Evolutionary conservation across 176 grass and related monocot genomes (phyloP).

Genomic region (Zoysia japonica): DNA sequence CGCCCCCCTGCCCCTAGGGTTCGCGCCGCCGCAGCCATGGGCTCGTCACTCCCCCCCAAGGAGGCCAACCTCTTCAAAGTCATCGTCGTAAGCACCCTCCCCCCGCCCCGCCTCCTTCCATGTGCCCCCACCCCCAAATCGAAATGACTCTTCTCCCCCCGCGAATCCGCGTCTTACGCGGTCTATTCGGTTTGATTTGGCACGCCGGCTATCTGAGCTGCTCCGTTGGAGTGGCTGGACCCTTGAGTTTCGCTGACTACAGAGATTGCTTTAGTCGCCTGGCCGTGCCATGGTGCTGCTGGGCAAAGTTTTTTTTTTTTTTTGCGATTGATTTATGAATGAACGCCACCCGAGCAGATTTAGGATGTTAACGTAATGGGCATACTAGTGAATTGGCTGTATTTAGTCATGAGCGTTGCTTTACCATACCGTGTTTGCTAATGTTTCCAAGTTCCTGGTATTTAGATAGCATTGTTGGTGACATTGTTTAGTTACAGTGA

Average conservation of each 20-base stretch:
- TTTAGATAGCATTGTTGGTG: neutral
- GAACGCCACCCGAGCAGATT: neutral
- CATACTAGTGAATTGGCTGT: neutral
- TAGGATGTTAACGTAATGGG: neutral
- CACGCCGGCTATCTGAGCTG: conserved; percentile 4
- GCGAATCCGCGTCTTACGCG: conserved; percentile 26
- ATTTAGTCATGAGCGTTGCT: neutral
- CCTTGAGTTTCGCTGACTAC: conserved; percentile 12
- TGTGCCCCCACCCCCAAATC: conserved; percentile 23
- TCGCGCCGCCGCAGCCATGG: conserved; percentile 59
- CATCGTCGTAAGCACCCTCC: conserved; percentile 81
- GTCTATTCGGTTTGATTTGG: conserved; percentile 36
- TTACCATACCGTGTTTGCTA: neutral
- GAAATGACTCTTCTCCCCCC: conserved; percentile 16
- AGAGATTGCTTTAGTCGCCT: conserved; percentile 6
- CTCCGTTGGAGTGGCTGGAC: neutral
- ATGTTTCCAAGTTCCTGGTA: neutral
- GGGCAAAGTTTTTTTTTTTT: conserved; percentile 14
- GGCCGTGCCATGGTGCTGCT: neutral
- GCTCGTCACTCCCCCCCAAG: conserved; percentile 94
- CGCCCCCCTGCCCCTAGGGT: conserved; percentile 24
- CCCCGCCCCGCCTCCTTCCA: neutral
- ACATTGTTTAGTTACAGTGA: neutral
- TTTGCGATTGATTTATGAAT: conserved; percentile 10
- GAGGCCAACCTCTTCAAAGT: conserved; percentile 99